Evolutionary conservation across 2,329 filamentous ascomycete species (phyloP).

Genomic region (Calonectria pseudoturangicola): DNA sequence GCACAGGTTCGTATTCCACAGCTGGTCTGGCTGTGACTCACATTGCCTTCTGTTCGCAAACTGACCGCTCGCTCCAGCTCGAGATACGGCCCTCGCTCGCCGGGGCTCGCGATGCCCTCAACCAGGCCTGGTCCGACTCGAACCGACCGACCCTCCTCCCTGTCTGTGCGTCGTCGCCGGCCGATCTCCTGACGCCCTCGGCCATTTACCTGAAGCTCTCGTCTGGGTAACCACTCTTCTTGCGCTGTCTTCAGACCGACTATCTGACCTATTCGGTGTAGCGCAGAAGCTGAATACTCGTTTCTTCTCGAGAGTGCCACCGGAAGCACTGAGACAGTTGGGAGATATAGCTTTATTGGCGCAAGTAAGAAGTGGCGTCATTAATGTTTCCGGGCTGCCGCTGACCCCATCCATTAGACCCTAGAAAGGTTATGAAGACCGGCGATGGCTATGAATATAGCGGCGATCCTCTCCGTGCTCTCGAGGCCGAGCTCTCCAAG

Average conservation of each 20-base stretch:
- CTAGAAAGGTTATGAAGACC: constrained; percentile 87
- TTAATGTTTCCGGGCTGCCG: neutral
- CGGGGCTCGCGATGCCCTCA: constrained; percentile 54
- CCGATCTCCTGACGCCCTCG: constrained; percentile 95
- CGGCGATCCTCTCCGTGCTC: constrained; percentile 87
- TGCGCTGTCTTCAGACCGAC: neutral
- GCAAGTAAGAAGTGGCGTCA: constrained; percentile 63
- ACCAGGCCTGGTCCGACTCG: constrained; percentile 50
- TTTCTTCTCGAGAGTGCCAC: constrained; percentile 98
- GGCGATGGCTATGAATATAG: constrained; percentile 91
- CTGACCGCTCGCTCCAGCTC: constrained; percentile 44
- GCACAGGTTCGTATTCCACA: constrained; percentile 46
- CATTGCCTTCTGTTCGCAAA: constrained; percentile 3
- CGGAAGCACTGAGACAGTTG: constrained; percentile 86
- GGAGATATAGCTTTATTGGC: constrained; percentile 96
- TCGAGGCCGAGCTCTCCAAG: constrained; percentile 87
- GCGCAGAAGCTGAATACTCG: constrained; percentile 80
- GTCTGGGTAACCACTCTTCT: constrained; percentile 48
- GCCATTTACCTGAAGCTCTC: constrained; percentile 92
- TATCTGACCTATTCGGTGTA: constrained; percentile 48
- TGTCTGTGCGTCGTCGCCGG: constrained; percentile 88
- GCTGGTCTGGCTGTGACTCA: constrained; percentile 2
- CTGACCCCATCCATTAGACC: constrained; percentile 64
- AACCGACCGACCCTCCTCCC: constrained; percentile 82
- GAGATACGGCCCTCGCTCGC: constrained; percentile 54